Evolutionary conservation across 2,329 filamentous ascomycete species (phyloP), one percentile per base, ranked within the genome.

Genomic region (Trichoderma sp.): DNA sequence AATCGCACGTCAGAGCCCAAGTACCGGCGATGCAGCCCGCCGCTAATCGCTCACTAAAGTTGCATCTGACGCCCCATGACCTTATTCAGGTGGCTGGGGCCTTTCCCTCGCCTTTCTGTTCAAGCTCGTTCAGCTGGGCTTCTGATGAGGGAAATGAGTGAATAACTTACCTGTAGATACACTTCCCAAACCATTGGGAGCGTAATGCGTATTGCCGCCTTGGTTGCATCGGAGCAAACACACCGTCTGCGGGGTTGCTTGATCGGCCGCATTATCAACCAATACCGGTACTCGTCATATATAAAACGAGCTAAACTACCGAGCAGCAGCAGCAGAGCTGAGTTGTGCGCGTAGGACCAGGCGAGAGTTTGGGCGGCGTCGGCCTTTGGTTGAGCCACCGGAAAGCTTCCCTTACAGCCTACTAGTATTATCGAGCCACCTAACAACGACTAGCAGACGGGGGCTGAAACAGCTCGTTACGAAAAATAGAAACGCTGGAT

Each of bases 301-400:
- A 8, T 10, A 43, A n/a, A 43, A 43, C 34, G n/a, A 43, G 28
- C 26, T 32, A 56, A 46, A 13, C 18, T 21, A 56, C 24, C 51
- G 30, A 16, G 37, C 14, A 39, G 37, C 37, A 39, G 37, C 8
- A 24, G n/a, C 5, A 28, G 37, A 66, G 34, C 39, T 49, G 39
- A 43, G 18, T 18, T 43, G 39, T n/a, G 6, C 3, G 16, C 18
- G 11, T 37, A 21, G 37, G 26, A 26, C n/a, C 10, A 24, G 10
- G 51, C 28, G n/a, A 66, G 54, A 66, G 63, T 66, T 59, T 66
- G 63, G 63, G 63, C 63, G 63, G 63, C 58, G 63, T 66, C 63
- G 54, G 63, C 24, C 24, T 66, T 59, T 30, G 39, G 39, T 54
- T 43, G 39, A 58, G 37, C 63, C 52, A 49, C 28, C 52, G 34